Conservation (phyloP, 768 basidiomycete genomes). For the Trametes sanguinea region DNA sequence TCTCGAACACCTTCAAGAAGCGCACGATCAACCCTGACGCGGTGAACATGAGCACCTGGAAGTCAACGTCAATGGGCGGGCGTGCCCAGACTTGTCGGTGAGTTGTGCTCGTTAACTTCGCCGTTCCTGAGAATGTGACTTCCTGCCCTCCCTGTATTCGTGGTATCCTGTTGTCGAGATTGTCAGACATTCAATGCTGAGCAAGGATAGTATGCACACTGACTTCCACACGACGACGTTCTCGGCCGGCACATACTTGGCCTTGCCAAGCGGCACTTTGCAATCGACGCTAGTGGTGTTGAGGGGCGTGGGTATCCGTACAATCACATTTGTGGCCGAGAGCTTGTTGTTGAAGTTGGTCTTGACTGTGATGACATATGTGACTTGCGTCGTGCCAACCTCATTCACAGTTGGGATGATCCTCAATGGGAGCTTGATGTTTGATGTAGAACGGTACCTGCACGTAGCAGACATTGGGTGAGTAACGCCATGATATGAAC, state of each 20-base stretch:
- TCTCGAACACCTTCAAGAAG: constrained; percentile 98
- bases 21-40: constrained; percentile 94
- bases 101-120: constrained; percentile 84
- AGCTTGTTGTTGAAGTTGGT: constrained; percentile 91
- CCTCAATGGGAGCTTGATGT: constrained; percentile 91
- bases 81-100: constrained; percentile 95
- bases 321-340: constrained; percentile 87
- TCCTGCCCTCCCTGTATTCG: constrained; percentile 93
- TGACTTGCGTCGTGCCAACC: constrained; percentile 88
- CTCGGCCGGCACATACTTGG: constrained; percentile 95
- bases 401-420: constrained; percentile 92
- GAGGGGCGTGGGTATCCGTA: constrained; percentile 94
- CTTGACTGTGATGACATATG: constrained; percentile 86
- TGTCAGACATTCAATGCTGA: background rate
- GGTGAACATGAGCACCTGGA: constrained; percentile 99
- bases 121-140: constrained; percentile 79
- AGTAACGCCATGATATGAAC: constrained; percentile 3
- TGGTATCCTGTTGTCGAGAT: constrained; percentile 65
- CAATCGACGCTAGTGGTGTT: constrained; percentile 93
- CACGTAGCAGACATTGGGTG: background rate
- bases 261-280: constrained; percentile 91
- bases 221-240: constrained; percentile 99
- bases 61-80: constrained; percentile 97
- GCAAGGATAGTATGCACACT: constrained; percentile 35
- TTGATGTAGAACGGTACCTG: constrained; percentile 94